Percentiles rank a stretch among this genome's conserved stretches.
phyloP scores from a whole-genome alignment of 139 green algal species.

The Volvox reticuliferus region DNA sequence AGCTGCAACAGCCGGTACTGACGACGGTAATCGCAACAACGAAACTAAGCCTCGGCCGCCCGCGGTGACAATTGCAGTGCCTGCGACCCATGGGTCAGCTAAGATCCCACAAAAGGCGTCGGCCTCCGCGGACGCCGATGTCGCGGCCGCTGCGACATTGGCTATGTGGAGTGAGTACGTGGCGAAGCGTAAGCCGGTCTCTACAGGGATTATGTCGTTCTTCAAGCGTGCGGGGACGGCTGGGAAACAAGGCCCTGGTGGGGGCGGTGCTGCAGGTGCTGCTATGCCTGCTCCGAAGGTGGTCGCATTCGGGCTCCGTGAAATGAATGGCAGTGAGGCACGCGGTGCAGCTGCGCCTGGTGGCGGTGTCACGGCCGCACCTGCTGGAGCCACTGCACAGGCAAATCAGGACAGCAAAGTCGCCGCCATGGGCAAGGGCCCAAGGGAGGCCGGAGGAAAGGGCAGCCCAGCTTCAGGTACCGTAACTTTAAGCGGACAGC shows the following conservation, averaged over 20 bases:
- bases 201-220: neutral
- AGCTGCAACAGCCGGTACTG: too few relatives aligned
- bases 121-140: neutral
- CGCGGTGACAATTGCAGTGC: neutral
- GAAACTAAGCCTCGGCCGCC: neutral
- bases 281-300: slow-evolving; percentile 14
- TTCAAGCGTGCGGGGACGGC: slow-evolving; percentile 20
- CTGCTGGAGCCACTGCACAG: neutral
- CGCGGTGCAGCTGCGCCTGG: neutral
- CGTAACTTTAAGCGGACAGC: neutral
- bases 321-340: neutral
- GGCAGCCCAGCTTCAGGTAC: neutral
- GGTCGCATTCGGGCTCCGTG: neutral
- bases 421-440: neutral
- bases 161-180: slow-evolving; percentile 5
- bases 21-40: too few relatives aligned
- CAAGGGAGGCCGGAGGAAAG: neutral
- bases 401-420: neutral
- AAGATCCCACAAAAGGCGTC: neutral
- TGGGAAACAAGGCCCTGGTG: neutral
- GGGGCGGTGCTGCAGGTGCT: neutral
- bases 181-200: neutral
- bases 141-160: neutral
- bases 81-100: slow-evolving; percentile 3
- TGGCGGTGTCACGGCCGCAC: neutral